Conservation (phyloP, 441 rosid genomes). For the Omphalea diandra region DNA sequence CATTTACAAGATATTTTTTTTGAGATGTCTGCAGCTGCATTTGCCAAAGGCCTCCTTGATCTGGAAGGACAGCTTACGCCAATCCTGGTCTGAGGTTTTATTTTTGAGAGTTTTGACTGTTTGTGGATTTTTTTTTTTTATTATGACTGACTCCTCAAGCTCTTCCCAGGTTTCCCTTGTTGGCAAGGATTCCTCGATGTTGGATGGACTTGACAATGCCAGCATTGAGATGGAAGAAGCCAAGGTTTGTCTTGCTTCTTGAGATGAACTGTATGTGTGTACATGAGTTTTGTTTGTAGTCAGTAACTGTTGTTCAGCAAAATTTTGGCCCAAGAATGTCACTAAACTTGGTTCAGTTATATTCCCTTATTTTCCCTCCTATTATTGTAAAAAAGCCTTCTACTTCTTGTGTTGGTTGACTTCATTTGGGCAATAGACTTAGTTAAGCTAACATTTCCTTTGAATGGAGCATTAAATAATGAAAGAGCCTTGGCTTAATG, state of each 20-base stretch:
- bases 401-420: conserved; percentile 14
- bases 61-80: conserved; percentile 99
- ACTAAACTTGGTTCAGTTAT: neutral
- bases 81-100: conserved; percentile 67
- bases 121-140: conserved; percentile 24
- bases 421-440: neutral
- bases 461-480: neutral
- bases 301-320: neutral
- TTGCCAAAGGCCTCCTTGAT: conserved; percentile 99
- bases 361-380: neutral
- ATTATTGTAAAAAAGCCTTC: neutral
- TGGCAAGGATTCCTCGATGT: conserved; percentile 99
- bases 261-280: neutral
- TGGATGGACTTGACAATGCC: conserved; percentile 99
- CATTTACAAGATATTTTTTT: conserved; percentile 25
- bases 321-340: conserved; percentile 9
- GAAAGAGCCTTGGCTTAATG: neutral
- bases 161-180: conserved; percentile 92
- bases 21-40: conserved; percentile 99
- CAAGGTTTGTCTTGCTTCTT: conserved; percentile 61
- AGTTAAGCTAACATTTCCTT: neutral
- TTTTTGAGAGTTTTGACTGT: conserved; percentile 17
- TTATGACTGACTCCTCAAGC: conserved; percentile 22
- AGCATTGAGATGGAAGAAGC: conserved; percentile 97
- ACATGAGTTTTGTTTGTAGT: neutral